Percentiles rank a stretch among this genome's conserved stretches.
Evolutionary conservation across 257 asterid genomes (phyloP).

Genomic region (Salvia miltiorrhiza): DNA sequence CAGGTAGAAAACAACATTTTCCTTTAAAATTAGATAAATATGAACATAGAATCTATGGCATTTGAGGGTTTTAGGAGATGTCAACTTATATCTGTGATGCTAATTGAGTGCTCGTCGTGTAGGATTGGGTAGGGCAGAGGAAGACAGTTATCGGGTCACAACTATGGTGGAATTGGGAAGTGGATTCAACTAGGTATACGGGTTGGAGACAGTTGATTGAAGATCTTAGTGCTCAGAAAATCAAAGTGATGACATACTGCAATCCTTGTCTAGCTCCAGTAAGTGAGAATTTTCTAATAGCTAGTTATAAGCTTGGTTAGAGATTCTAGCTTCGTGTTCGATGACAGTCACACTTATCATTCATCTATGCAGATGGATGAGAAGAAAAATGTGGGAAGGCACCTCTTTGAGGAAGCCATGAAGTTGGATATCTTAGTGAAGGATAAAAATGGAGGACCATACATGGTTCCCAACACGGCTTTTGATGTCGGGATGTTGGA

Average conservation of each 20-base stretch:
- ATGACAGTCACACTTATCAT: not conserved
- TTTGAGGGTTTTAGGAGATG: not conserved
- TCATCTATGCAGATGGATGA: slow-evolving; percentile 55
- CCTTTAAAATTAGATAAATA: not conserved
- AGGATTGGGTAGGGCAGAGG: slow-evolving; percentile 99
- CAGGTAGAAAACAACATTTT: slow-evolving; percentile 49
- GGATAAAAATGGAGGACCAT: slow-evolving; percentile 65
- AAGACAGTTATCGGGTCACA: slow-evolving; percentile 94
- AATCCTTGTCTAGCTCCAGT: slow-evolving; percentile 99
- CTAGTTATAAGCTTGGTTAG: not conserved
- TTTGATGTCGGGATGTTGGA: slow-evolving; percentile 96
- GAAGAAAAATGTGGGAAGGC: slow-evolving; percentile 54
- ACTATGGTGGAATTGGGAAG: slow-evolving; percentile 99
- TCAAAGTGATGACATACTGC: slow-evolving; percentile 96
- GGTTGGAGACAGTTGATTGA: slow-evolving; percentile 69
- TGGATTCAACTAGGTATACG: slow-evolving; percentile 62
- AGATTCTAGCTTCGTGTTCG: not conserved
- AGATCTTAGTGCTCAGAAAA: slow-evolving; percentile 49
- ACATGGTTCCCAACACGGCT: slow-evolving; percentile 95
- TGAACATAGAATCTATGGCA: not conserved
- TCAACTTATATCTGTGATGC: not conserved
- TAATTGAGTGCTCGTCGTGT: slow-evolving; percentile 3
- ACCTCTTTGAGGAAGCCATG: slow-evolving; percentile 77
- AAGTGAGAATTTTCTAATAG: too few species aligned
- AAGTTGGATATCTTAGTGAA: slow-evolving; percentile 75